phyloP scores from a whole-genome alignment of 2,329 filamentous ascomycete species.

The Chalaropsis ovoidea region DNA sequence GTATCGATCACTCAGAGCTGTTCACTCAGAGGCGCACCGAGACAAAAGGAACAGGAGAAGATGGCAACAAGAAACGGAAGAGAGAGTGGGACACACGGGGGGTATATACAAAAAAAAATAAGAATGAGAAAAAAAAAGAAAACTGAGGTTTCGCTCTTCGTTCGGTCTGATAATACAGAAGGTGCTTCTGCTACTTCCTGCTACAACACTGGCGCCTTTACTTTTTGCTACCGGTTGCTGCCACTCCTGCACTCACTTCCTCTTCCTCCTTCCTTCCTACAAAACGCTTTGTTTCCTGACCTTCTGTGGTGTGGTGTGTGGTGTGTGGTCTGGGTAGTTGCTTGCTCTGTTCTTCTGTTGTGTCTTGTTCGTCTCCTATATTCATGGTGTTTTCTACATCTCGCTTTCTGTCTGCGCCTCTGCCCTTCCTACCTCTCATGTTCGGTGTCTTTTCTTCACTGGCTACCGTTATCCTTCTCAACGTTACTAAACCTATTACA shows the following conservation, averaged over 20 bases:
- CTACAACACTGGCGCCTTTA: background rate
- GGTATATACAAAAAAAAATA: constrained; percentile 9
- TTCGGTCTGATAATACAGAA: constrained; percentile 1
- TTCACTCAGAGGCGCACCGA: constrained; percentile 5
- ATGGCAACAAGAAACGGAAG: constrained; percentile 4
- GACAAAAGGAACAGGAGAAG: constrained; percentile 6
- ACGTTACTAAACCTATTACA: background rate
- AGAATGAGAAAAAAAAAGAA: background rate
- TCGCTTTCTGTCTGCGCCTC: background rate
- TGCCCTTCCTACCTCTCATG: background rate
- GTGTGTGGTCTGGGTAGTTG: background rate
- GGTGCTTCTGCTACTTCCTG: background rate
- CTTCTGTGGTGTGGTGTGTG: too few relatives aligned
- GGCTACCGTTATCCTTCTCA: background rate
- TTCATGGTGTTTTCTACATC: constrained; percentile 4
- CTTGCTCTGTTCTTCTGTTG: background rate
- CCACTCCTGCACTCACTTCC: background rate
- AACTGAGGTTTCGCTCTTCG: constrained; percentile 12
- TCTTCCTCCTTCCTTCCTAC: constrained; percentile 13
- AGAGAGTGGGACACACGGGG: constrained; percentile 7
- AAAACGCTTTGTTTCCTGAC: background rate
- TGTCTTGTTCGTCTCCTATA: background rate
- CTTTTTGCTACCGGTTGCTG: background rate
- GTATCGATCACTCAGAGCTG: background rate
- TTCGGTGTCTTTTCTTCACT: background rate